A percentile compares a stretch with the other conserved stretches of the same genome.
These are phyloP conservation scores for Pholiota conissans DNA, from an alignment of 768 basidiomycete genomes.

Conservation along the genomic window DNA sequence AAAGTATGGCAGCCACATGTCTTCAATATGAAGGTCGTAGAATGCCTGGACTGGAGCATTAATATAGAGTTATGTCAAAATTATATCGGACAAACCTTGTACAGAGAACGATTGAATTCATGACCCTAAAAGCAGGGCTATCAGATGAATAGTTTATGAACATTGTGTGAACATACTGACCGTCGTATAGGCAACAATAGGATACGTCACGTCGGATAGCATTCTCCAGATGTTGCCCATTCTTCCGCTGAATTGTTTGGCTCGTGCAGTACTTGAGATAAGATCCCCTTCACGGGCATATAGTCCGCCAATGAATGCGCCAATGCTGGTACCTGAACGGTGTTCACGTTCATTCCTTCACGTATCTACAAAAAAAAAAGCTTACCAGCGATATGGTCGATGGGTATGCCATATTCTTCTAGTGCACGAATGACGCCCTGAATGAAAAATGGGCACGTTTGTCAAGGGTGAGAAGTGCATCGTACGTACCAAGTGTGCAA, in stretches of 20 bases:
- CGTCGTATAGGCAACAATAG: constrained; percentile 91
- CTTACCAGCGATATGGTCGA: constrained; percentile 88
- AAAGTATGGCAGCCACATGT: constrained; percentile 99
- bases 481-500: constrained; percentile 45
- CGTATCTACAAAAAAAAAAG: constrained; percentile 1
- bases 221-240: constrained; percentile 96
- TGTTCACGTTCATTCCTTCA: background rate
- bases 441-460: too few relatives aligned
- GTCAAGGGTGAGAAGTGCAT: too few relatives aligned
- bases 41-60: constrained; percentile 55
- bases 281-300: constrained; percentile 95
- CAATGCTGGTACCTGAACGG: constrained; percentile 77
- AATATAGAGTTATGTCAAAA: background rate
- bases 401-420: constrained; percentile 89
- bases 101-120: constrained; percentile 93
- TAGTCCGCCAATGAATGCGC: constrained; percentile 88
- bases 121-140: constrained; percentile 60
- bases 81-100: constrained; percentile 57
- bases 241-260: constrained; percentile 88
- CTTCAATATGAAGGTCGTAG: constrained; percentile 92
- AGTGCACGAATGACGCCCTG: constrained; percentile 92
- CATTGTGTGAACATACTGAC: constrained; percentile 27
- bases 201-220: constrained; percentile 91
- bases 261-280: constrained; percentile 78
- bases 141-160: background rate